Evolutionary conservation across 306 rosid genomes (phyloP).

Genomic region (Gynostemma pentaphyllum): DNA sequence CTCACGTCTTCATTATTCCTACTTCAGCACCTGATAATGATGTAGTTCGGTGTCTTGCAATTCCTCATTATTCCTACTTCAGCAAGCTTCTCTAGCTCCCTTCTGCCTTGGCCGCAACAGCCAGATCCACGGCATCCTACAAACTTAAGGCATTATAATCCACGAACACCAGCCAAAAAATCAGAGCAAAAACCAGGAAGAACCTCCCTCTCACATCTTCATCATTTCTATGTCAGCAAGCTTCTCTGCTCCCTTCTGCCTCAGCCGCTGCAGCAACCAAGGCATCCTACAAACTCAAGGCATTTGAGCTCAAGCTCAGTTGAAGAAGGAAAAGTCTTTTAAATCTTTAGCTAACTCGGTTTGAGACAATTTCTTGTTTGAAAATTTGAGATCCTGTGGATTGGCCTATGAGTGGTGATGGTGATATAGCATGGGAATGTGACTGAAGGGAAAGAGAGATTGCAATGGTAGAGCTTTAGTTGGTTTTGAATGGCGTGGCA

Average conservation of each 20-base stretch:
- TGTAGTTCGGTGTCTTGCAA: no score
- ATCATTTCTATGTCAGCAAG: conserved; percentile 29
- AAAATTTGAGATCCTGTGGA: conserved; percentile 62
- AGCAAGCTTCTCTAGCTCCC: no score
- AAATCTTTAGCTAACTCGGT: conserved; percentile 70
- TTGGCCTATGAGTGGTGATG: conserved; percentile 21
- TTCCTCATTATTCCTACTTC: no score
- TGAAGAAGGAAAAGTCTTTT: conserved; percentile 52
- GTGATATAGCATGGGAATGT: not conserved
- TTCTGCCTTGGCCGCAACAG: no score
- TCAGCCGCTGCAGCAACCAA: conserved; percentile 23
- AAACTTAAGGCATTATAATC: no score
- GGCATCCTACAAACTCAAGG: conserved; percentile 46
- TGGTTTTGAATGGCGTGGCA: conserved; percentile 59
- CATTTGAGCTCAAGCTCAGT: conserved; percentile 46
- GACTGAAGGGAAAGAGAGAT: conserved; percentile 55
- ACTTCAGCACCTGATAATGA: no score
- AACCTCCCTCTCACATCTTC: conserved; percentile 31
- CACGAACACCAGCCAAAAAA: no score
- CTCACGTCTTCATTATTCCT: no score
- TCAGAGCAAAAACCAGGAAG: no score
- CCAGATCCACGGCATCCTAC: no score
- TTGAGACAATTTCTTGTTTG: conserved; percentile 82
- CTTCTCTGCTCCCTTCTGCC: conserved; percentile 30
- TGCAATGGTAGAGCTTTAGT: conserved; percentile 23